These are phyloP conservation scores for Wickerhamomyces sydowiorum DNA, from an alignment of 805 yeast species.

Conservation along the genomic window DNA sequence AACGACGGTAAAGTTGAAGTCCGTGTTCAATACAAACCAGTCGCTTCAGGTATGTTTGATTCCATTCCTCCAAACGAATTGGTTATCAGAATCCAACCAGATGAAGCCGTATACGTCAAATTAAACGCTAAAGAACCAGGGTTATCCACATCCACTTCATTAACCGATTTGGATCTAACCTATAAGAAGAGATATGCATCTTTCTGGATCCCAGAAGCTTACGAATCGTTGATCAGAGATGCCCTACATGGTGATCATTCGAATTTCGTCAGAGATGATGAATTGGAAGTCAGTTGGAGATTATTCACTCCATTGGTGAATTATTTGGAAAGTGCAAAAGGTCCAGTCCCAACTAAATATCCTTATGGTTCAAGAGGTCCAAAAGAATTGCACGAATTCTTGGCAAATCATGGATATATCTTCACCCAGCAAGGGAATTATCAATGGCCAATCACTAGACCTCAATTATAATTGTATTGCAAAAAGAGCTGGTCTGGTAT, in stretches of 20 bases:
- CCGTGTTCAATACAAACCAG: conserved; percentile 86
- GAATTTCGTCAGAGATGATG: conserved; percentile 97
- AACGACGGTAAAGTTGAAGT: conserved; percentile 94
- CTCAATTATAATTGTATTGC: conserved; percentile 17
- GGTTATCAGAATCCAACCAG: conserved; percentile 90
- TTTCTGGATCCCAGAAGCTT: conserved; percentile 96
- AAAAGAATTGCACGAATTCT: conserved; percentile 48
- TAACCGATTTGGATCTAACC: conserved; percentile 87
- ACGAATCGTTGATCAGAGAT: conserved; percentile 92
- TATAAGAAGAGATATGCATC: conserved; percentile 77
- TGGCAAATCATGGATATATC: conserved; percentile 68
- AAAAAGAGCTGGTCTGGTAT: too few relatives aligned
- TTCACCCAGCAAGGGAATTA: conserved; percentile 59
- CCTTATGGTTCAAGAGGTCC: conserved; percentile 95
- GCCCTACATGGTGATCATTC: conserved; percentile 90
- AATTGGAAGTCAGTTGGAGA: conserved; percentile 88
- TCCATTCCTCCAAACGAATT: conserved; percentile 87
- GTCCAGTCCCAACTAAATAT: conserved; percentile 62
- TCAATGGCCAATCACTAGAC: conserved; percentile 86
- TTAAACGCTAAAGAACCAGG: conserved; percentile 95
- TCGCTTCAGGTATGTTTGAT: conserved; percentile 74
- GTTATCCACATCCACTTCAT: conserved; percentile 69
- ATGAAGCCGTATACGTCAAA: conserved; percentile 90
- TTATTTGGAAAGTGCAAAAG: conserved; percentile 64
- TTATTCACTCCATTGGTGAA: conserved; percentile 89